phyloP scores from a whole-genome alignment of 2,329 filamentous ascomycete species.

The Fusarium anthophilum region DNA sequence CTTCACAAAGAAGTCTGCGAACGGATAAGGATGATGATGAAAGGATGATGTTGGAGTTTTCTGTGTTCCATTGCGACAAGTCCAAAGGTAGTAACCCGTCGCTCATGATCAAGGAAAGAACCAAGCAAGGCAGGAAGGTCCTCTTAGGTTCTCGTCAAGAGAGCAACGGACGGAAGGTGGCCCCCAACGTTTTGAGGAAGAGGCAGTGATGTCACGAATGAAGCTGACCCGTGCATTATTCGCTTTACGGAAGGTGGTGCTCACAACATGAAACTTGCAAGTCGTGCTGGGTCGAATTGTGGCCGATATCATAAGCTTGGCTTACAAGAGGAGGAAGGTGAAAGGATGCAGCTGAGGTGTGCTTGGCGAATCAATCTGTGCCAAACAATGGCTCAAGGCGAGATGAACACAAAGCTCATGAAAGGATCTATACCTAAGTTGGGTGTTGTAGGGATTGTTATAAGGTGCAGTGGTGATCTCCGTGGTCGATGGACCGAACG shows the following conservation, averaged over 20 bases:
- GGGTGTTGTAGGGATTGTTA: too few species aligned
- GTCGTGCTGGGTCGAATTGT: not conserved
- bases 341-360: not conserved
- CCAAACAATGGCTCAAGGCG: too few species aligned
- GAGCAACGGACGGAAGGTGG: not conserved
- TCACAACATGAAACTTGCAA: not conserved
- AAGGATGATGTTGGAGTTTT: not conserved
- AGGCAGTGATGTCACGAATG: not conserved
- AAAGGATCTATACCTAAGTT: too few species aligned
- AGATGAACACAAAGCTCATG: too few species aligned
- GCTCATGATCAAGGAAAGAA: not conserved
- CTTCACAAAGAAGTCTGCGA: not conserved
- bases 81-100: not conserved
- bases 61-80: not conserved
- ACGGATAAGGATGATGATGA: not conserved
- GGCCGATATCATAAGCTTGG: slow-evolving; percentile 10
- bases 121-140: not conserved
- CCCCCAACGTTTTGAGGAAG: not conserved
- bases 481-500: not conserved
- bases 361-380: not conserved
- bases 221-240: not conserved
- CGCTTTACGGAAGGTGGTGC: too few species aligned
- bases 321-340: not conserved
- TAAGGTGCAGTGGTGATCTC: too few species aligned
- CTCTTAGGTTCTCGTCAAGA: not conserved